Percentiles rank a stretch among this genome's conserved stretches.
phyloP scores from a whole-genome alignment of 2,329 filamentous ascomycete genomes.

The Parastagonospora nodorum region DNA sequence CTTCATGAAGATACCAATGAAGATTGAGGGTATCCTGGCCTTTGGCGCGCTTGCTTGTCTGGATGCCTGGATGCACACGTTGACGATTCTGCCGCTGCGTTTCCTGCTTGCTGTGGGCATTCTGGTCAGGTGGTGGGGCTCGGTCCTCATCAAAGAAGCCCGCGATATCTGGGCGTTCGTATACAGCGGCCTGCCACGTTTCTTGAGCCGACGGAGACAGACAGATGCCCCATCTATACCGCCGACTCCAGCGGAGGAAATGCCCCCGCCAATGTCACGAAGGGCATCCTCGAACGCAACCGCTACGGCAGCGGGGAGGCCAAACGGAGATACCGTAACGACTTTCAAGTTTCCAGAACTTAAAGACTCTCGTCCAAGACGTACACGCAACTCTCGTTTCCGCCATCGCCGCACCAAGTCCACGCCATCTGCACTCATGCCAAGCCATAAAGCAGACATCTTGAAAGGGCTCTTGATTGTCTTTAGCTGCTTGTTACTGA shows the following conservation, averaged over 20 bases:
- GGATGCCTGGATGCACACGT: conserved; percentile 95
- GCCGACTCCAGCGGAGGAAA: conserved; percentile 35
- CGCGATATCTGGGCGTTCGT: conserved; percentile 76
- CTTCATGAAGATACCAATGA: conserved; percentile 79
- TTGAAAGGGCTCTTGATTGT: conserved; percentile 89
- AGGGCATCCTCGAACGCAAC: conserved; percentile 28
- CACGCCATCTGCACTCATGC: conserved; percentile 79
- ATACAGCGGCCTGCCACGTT: conserved; percentile 75
- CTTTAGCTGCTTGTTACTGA: conserved; percentile 80
- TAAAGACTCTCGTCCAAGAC: conserved; percentile 34
- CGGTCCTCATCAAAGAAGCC: conserved; percentile 72
- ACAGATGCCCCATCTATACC: conserved; percentile 37
- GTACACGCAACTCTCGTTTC: conserved; percentile 39
- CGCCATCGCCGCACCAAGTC: conserved; percentile 79
- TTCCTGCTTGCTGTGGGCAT: conserved; percentile 82
- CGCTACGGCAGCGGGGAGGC: conserved; percentile 25
- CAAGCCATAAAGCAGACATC: conserved; percentile 93
- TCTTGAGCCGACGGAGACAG: conserved; percentile 69
- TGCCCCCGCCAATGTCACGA: conserved; percentile 29
- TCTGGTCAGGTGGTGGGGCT: conserved; percentile 76
- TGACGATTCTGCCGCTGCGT: conserved; percentile 90
- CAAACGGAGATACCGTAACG: conserved; percentile 24
- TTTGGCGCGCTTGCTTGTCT: conserved; percentile 92
- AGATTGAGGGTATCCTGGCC: conserved; percentile 80
- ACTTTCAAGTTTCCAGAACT: conserved; percentile 35